Evolutionary conservation across 2,329 filamentous ascomycete species (phyloP), one percentile per base, ranked within the genome.

Genomic region (Bipolaris oryzae): DNA sequence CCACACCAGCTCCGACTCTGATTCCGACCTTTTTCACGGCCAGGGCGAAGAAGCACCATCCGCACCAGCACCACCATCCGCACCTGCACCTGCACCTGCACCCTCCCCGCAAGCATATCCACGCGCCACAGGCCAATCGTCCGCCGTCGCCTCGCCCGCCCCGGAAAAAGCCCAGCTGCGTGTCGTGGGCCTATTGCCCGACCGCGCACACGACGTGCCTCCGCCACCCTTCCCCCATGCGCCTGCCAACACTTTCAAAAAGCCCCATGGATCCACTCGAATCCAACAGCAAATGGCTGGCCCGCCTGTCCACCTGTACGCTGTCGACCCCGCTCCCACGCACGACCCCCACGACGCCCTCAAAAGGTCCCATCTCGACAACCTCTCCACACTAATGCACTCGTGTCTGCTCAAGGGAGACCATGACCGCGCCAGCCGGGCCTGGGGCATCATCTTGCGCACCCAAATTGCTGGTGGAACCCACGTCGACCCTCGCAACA

Each of bases 361-460:
- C 53, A 79, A 79, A 58, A 72, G 81, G 50, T 79, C 78, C 16
- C 88, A 93, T 75, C 75, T 94, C 5, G 81, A 84, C 53, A 84
- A 88, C 10, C 77, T 96, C 54, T 87, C 87, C 1, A 82, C 87
- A 3, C 80, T 93, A 16, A 77, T 95, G 65, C 89, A 95, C 74
- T 85, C 85, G 34, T 91, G 88, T 68, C 81, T 97, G 38, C 82
- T 88, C 25, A 81, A 86, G 58, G 85, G 87, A 31, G 89, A 96
- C 68, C 88, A 92, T 57, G 63, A 81, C 1, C 87, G 89, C 38
- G 92, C 93, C 0, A 85, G 85, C 47, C 82, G 90, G 57, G 89
- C 90, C 0, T 94, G 91, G 82, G 88, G 86, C 1, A 77, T 96
- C 62, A 81, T 96, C 31, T 73, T 92, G 44, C 84, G 89, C 46